Evolutionary conservation across 441 rosid species (phyloP), one percentile per base, ranked within the genome.

Genomic region (Adansonia gregorii): DNA sequence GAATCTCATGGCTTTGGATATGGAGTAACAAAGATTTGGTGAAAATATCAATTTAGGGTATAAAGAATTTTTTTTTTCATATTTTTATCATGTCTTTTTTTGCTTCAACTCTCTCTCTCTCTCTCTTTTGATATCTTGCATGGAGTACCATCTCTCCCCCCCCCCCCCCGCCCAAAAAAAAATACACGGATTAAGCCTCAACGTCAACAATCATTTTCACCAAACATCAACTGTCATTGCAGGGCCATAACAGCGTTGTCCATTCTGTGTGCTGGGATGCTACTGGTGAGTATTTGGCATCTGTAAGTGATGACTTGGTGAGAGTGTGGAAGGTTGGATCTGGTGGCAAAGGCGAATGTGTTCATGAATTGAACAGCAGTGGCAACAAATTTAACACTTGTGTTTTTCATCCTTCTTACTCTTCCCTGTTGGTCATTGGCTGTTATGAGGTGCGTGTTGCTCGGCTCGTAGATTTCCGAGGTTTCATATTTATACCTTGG

Each of bases 301-400:
- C 97, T 5, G 89, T 88, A 75, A 90, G 97, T 59, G 93, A 90
- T 41, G 94, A 89, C 52, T 71, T 84, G 82, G 92, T 92, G 27
- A 85, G 83, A 70, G 92, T 90, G 41, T 90, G 94, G 97, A 82
- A 64, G 2, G 68, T 90, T 45, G 87, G 92, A 20, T 82, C 94
- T 2, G 79, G 86, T 48, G 54, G 73, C 84, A 85, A 87, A 76
- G 89, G 85, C 11, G 91, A 89, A 61, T 87, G 78, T 60, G 79
- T 89, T 80, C 87, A 85, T 66, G 88, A 89, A 86, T 79, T 90
- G 79, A 84, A 75, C 81, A 65, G 86, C 64, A 63, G 77, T 0
- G 86, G 89, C 84, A 87, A 85, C 87, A 87, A 85, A 78, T 90
- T 84, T 54, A 83, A 66, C 14, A 80, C 90, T 22, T 89, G 89